Conservation (phyloP, 108 stramenopile species). For the Cylindrotheca closterium region DNA sequence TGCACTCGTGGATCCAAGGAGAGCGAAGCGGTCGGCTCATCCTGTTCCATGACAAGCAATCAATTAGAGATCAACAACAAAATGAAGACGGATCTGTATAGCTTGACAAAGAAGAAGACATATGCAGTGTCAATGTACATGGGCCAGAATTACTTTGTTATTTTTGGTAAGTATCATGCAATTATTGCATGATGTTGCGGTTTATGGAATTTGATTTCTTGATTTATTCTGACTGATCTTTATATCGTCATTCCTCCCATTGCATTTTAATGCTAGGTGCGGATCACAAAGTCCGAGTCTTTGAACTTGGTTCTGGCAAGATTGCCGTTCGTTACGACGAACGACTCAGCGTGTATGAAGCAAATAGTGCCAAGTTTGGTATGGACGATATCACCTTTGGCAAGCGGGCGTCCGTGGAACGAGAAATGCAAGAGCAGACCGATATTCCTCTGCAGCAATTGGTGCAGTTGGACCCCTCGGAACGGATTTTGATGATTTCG, state of each 20-base stretch:
- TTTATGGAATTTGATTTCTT: no score
- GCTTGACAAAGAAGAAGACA: slow-evolving; percentile 86
- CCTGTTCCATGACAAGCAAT: slow-evolving; percentile 30
- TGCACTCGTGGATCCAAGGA: slow-evolving; percentile 19
- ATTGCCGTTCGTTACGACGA: slow-evolving; percentile 89
- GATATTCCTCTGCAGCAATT: slow-evolving; percentile 17
- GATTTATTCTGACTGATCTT: not conserved
- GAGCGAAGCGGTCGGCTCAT: slow-evolving; percentile 23
- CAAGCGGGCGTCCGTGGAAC: slow-evolving; percentile 82
- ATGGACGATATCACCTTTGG: slow-evolving; percentile 92
- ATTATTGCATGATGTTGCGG: not conserved
- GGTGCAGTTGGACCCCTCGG: slow-evolving; percentile 84
- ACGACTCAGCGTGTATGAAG: slow-evolving; percentile 71
- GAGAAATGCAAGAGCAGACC: slow-evolving; percentile 77
- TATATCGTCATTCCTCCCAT: no score
- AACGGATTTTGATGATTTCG: slow-evolving; percentile 81
- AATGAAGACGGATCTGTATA: slow-evolving; percentile 91
- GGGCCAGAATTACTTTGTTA: slow-evolving; percentile 54
- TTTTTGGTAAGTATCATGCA: slow-evolving; percentile 44
- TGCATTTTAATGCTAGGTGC: slow-evolving; percentile 16
- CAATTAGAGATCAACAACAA: slow-evolving; percentile 64
- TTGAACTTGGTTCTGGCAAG: slow-evolving; percentile 78
- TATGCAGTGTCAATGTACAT: slow-evolving; percentile 61
- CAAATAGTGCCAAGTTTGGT: slow-evolving; percentile 39
- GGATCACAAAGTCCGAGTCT: slow-evolving; percentile 86